Evolutionary conservation across 2,329 filamentous ascomycete genomes (phyloP).

Genomic region (Basipetospora chlamydospora): DNA sequence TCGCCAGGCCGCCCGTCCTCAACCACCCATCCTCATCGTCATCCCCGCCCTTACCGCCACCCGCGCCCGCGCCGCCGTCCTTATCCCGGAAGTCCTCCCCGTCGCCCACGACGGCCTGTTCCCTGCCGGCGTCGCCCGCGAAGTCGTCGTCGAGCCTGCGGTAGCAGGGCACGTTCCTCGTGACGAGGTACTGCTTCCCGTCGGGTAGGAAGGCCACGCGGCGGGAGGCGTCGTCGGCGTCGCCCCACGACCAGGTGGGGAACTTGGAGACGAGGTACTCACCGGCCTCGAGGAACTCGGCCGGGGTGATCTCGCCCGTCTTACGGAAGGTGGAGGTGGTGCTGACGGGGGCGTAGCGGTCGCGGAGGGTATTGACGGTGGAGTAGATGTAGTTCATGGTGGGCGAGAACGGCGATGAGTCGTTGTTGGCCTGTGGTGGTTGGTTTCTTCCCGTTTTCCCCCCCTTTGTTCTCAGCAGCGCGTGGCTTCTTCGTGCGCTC

Average conservation of each 20-base stretch:
- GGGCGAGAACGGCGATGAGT: conserved; percentile 8
- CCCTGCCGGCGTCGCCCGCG: conserved; percentile 70
- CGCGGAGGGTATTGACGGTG: conserved; percentile 80
- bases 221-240: conserved; percentile 67
- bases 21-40: conserved; percentile 82
- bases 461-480: not conserved
- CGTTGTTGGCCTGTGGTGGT: not conserved
- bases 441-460: not conserved
- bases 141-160: conserved; percentile 87
- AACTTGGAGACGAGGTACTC: conserved; percentile 99
- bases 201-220: conserved; percentile 69
- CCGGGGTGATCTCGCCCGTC: conserved; percentile 90
- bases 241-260: conserved; percentile 93
- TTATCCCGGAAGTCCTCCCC: conserved; percentile 47
- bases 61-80: too few relatives aligned
- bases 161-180: conserved; percentile 86
- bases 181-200: conserved; percentile 91
- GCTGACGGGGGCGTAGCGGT: conserved; percentile 77
- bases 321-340: conserved; percentile 87
- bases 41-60: conserved; percentile 22
- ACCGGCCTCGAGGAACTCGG: conserved; percentile 89
- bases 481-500: not conserved
- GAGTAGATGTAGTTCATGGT: conserved; percentile 85
- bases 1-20: conserved; percentile 66
- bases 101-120: conserved; percentile 74